Conservation (phyloP, 345 rosid species). For the Acer yangbiense region DNA sequence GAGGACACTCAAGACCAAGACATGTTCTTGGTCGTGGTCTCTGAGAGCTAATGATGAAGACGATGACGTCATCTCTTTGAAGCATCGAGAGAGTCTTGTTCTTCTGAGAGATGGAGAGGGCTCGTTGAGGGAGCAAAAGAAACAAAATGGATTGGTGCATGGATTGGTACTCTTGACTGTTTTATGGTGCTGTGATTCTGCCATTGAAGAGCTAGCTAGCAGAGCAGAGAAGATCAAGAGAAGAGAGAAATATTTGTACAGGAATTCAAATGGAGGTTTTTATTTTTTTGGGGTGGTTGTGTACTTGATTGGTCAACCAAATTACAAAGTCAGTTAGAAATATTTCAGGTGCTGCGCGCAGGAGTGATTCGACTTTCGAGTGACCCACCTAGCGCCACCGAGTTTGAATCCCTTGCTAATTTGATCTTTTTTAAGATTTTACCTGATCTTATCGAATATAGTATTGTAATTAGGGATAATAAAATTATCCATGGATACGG, state of each 20-base stretch:
- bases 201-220: neutral
- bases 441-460: no score
- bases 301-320: conserved; percentile 9
- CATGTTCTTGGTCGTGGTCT: conserved; percentile 55
- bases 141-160: conserved; percentile 55
- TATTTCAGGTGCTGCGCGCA: neutral
- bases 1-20: conserved; percentile 65
- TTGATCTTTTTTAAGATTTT: no score
- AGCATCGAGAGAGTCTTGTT: conserved; percentile 49
- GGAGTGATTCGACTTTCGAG: neutral
- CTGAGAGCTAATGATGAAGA: conserved; percentile 31
- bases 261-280: neutral
- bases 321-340: neutral
- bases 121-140: conserved; percentile 77
- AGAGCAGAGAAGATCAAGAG: neutral
- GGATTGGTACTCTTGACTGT: conserved; percentile 25
- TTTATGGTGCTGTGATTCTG: conserved; percentile 18
- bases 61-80: conserved; percentile 44
- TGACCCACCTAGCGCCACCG: no score
- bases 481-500: no score
- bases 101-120: conserved; percentile 47
- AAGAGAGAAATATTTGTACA: no score
- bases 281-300: neutral
- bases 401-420: no score
- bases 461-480: no score